Percentiles rank a stretch among this genome's conserved stretches.
Evolutionary conservation across 768 basidiomycete genomes (phyloP).

Genomic region (Daedalea quercina): DNA sequence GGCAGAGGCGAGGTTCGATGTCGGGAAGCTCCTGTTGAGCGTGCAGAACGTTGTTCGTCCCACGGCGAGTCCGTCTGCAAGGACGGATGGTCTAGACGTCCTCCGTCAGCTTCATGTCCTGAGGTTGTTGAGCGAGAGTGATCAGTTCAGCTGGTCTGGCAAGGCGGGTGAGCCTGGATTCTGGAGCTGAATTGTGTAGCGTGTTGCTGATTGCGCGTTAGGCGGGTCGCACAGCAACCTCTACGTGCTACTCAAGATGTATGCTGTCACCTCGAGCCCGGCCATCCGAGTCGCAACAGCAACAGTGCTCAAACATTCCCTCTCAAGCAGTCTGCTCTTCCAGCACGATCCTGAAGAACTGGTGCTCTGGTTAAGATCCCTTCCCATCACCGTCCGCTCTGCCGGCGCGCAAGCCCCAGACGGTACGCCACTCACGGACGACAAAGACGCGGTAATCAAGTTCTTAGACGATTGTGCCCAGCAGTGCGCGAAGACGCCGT

Average conservation of each 20-base stretch:
- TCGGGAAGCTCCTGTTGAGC: slow-evolving; percentile 65
- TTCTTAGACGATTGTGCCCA: slow-evolving; percentile 88
- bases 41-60: slow-evolving; percentile 26
- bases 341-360: slow-evolving; percentile 71
- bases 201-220: neutral
- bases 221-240: slow-evolving; percentile 56
- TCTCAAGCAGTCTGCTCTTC: slow-evolving; percentile 72
- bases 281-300: slow-evolving; percentile 47
- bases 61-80: neutral
- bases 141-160: slow-evolving; percentile 73
- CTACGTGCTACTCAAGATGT: slow-evolving; percentile 62
- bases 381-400: slow-evolving; percentile 42
- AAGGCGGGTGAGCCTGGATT: slow-evolving; percentile 47
- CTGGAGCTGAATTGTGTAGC: neutral
- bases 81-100: slow-evolving; percentile 37
- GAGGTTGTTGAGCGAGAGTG: slow-evolving; percentile 64
- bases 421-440: slow-evolving; percentile 45
- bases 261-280: slow-evolving; percentile 40
- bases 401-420: slow-evolving; percentile 40
- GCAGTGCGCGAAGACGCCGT: slow-evolving; percentile 75
- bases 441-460: slow-evolving; percentile 45
- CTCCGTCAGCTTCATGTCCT: slow-evolving; percentile 74
- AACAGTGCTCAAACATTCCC: slow-evolving; percentile 53
- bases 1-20: slow-evolving; percentile 79
- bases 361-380: slow-evolving; percentile 61